Conservation (phyloP, 1,284 basidiomycete genomes). For the Papiliotrema fonsecae region DNA sequence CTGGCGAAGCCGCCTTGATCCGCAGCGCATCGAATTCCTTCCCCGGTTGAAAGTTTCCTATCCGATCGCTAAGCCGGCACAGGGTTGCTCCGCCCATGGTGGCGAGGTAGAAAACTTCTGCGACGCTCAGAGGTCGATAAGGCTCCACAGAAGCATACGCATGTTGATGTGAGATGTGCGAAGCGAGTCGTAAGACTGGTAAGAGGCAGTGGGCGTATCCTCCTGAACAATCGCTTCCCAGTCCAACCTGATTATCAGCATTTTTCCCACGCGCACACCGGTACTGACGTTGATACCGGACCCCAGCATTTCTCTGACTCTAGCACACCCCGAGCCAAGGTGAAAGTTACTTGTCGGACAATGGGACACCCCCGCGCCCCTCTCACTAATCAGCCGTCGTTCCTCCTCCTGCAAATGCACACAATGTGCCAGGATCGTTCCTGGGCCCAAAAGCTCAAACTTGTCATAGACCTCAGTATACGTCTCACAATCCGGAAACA, state of each 20-base stretch:
- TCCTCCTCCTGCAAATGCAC: slow-evolving; percentile 66
- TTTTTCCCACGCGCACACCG: background rate
- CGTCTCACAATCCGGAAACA: slow-evolving; percentile 60
- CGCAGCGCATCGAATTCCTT: slow-evolving; percentile 89
- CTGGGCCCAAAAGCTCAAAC: slow-evolving; percentile 66
- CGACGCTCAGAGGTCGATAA: slow-evolving; percentile 54
- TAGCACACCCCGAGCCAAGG: slow-evolving; percentile 74
- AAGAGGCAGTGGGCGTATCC: slow-evolving; percentile 81
- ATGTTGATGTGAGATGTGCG: slow-evolving; percentile 73
- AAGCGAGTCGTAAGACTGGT: slow-evolving; percentile 73
- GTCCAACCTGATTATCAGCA: slow-evolving; percentile 59
- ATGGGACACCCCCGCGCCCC: slow-evolving; percentile 76
- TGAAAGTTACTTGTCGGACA: slow-evolving; percentile 93
- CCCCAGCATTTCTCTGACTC: slow-evolving; percentile 73
- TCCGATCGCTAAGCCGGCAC: slow-evolving; percentile 62
- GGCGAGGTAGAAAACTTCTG: slow-evolving; percentile 81
- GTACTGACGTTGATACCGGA: slow-evolving; percentile 73
- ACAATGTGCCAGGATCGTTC: slow-evolving; percentile 86
- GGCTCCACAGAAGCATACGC: slow-evolving; percentile 44
- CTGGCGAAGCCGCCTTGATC: slow-evolving; percentile 60
- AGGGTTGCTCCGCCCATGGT: slow-evolving; percentile 87
- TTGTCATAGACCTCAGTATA: slow-evolving; percentile 80
- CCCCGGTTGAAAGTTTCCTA: slow-evolving; percentile 75
- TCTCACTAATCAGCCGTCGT: slow-evolving; percentile 63
- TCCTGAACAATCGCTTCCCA: slow-evolving; percentile 90